These are phyloP conservation scores for Backusella westeae DNA, from an alignment of 192 early-diverging fungal genomes.

Conservation along the genomic window DNA sequence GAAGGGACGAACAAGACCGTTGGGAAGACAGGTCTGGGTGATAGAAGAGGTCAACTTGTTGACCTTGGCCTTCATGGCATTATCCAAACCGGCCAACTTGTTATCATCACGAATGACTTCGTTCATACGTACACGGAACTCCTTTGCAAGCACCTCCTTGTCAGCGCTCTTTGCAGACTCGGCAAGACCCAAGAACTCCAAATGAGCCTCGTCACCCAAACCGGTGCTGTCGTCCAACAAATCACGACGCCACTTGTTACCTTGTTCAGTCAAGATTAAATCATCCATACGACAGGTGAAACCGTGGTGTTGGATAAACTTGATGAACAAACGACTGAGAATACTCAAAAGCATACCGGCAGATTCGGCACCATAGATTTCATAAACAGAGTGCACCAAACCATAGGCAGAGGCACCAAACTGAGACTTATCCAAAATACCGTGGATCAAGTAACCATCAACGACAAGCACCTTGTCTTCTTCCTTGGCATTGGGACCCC, in stretches of 20 bases:
- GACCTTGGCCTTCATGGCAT: slow-evolving; percentile 79
- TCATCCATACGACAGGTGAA: slow-evolving; percentile 99
- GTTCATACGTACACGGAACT: slow-evolving; percentile 77
- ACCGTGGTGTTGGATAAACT: slow-evolving; percentile 83
- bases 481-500: slow-evolving; percentile 75
- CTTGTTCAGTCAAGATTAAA: slow-evolving; percentile 81
- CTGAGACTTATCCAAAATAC: slow-evolving; percentile 96
- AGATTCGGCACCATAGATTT: slow-evolving; percentile 86
- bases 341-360: slow-evolving; percentile 91
- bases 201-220: slow-evolving; percentile 69
- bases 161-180: slow-evolving; percentile 42
- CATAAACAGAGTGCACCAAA: slow-evolving; percentile 94
- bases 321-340: slow-evolving; percentile 87
- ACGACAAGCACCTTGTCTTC: slow-evolving; percentile 87
- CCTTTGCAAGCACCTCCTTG: slow-evolving; percentile 35
- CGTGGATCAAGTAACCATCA: slow-evolving; percentile 86
- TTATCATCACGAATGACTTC: slow-evolving; percentile 81
- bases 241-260: slow-evolving; percentile 72
- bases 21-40: slow-evolving; percentile 75
- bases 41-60: slow-evolving; percentile 81
- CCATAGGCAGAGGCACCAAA: slow-evolving; percentile 92
- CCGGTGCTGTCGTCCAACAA: slow-evolving; percentile 60
- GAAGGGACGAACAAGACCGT: slow-evolving; percentile 67
- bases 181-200: slow-evolving; percentile 71
- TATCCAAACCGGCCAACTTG: slow-evolving; percentile 87